These are phyloP conservation scores for Pichia cephalocereana DNA, from an alignment of 805 yeast genomes.

Conservation along the genomic window DNA sequence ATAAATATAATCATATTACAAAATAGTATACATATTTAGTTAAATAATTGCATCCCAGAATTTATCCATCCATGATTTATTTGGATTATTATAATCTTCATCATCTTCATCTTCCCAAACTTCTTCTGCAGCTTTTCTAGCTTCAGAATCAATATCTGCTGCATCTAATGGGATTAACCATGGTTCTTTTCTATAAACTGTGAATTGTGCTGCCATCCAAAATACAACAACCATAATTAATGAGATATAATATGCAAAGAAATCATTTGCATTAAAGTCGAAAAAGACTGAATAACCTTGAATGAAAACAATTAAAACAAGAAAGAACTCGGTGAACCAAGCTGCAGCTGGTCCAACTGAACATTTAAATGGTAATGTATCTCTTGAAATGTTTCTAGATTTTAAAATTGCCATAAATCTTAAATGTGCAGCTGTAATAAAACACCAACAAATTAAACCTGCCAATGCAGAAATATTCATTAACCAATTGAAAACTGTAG, in stretches of 20 bases:
- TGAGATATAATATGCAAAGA: conserved; percentile 67
- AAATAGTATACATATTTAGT: background rate
- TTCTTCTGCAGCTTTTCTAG: conserved; percentile 28
- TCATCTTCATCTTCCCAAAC: conserved; percentile 43
- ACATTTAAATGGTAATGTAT: conserved; percentile 68
- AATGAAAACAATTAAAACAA: conserved; percentile 49
- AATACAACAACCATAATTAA: conserved; percentile 47
- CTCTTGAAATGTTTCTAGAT: conserved; percentile 55
- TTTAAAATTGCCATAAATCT: conserved; percentile 62
- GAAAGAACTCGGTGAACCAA: conserved; percentile 48
- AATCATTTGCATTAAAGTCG: conserved; percentile 41
- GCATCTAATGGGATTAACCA: conserved; percentile 43
- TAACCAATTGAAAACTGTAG: conserved; percentile 60
- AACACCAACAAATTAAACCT: conserved; percentile 66
- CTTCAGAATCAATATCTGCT: conserved; percentile 35
- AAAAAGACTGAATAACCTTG: conserved; percentile 69
- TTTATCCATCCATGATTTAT: conserved; percentile 1
- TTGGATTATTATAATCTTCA: background rate
- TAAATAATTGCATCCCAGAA: conserved; percentile 10
- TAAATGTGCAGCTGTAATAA: conserved; percentile 54
- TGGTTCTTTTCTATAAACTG: conserved; percentile 40
- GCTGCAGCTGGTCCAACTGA: conserved; percentile 59
- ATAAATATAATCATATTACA: no score
- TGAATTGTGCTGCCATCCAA: conserved; percentile 43
- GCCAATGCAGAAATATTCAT: conserved; percentile 70